These are phyloP conservation scores for Candida palmyrensis DNA, from an alignment of 805 yeast genomes.

Conservation along the genomic window DNA sequence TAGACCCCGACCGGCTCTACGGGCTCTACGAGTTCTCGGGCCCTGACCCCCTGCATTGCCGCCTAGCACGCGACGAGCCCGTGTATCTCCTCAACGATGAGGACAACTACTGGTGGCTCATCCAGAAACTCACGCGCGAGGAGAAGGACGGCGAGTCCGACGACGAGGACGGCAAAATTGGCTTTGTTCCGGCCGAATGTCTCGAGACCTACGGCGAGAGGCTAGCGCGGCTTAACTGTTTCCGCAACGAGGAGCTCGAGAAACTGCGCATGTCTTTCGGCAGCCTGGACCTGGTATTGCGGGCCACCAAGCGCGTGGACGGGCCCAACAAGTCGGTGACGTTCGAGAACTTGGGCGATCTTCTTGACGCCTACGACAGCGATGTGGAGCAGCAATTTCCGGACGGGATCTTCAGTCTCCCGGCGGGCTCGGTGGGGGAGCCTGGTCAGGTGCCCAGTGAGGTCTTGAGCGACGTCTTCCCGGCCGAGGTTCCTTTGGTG, in stretches of 20 bases:
- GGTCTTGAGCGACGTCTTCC: slow-evolving; percentile 36
- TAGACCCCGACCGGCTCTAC: slow-evolving; percentile 78
- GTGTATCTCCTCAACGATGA: slow-evolving; percentile 80
- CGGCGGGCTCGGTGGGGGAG: slow-evolving; percentile 2
- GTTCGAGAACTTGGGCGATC: slow-evolving; percentile 12
- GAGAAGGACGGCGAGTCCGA: slow-evolving; percentile 44
- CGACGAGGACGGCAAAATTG: slow-evolving; percentile 67
- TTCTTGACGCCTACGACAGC: slow-evolving; percentile 1
- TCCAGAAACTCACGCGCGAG: slow-evolving; percentile 38
- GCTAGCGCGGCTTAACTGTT: slow-evolving; percentile 85
- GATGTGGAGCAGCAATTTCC: slow-evolving; percentile 3
- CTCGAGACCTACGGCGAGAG: slow-evolving; percentile 89
- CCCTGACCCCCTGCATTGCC: slow-evolving; percentile 90
- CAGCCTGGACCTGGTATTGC: too few relatives aligned
- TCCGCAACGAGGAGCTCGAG: slow-evolving; percentile 78
- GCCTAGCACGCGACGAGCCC: slow-evolving; percentile 73
- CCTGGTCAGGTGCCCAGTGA: slow-evolving; percentile 35
- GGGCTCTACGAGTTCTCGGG: slow-evolving; percentile 87
- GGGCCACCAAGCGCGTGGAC: slow-evolving; percentile 3
- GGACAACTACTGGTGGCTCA: slow-evolving; percentile 97
- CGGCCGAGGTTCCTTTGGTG: slow-evolving; percentile 29
- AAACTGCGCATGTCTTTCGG: too few relatives aligned
- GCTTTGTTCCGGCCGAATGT: slow-evolving; percentile 96
- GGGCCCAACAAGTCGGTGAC: slow-evolving; percentile 30
- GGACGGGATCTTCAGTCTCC: slow-evolving; percentile 3